A percentile compares a stretch with the other conserved stretches of the same genome.
phyloP scores from a whole-genome alignment of 306 rosid genomes.

The Vicia faba region DNA sequence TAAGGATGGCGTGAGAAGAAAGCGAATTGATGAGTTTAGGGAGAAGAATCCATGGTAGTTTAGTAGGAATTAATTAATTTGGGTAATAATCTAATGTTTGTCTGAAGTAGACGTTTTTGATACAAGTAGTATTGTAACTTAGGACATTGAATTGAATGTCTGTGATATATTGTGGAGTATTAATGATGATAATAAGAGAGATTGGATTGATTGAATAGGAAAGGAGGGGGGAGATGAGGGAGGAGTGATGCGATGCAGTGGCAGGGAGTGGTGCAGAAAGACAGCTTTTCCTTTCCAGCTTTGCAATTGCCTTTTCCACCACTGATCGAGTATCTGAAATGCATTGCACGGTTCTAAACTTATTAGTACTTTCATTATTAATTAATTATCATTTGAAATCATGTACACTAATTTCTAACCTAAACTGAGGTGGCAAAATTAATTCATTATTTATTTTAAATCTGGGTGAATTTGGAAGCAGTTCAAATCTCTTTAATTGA shows the following conservation, averaged over 20 bases:
- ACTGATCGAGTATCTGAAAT: constrained; percentile 33
- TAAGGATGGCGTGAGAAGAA: constrained; percentile 50
- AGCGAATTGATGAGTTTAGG: constrained; percentile 33
- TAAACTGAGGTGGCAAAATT: background rate
- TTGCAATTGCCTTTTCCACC: constrained; percentile 54
- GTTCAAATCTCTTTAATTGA: too few species aligned
- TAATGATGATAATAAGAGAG: background rate
- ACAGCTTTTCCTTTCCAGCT: constrained; percentile 43
- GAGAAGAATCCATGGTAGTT: constrained; percentile 41
- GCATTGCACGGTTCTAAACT: constrained; percentile 30
- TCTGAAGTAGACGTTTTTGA: too few species aligned
- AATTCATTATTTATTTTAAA: too few species aligned
- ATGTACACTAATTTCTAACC: background rate
- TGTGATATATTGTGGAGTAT: background rate
- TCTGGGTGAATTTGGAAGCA: background rate
- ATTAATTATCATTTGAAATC: too few species aligned
- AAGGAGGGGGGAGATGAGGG: background rate
- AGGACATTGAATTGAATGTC: too few species aligned
- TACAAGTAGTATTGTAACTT: too few species aligned
- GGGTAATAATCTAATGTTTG: too few species aligned
- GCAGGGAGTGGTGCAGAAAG: constrained; percentile 27
- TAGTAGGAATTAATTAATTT: too few species aligned
- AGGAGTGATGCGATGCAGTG: constrained; percentile 21
- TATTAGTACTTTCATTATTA: too few species aligned
- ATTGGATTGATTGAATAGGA: background rate